Percentiles rank a stretch among this genome's conserved stretches.
Conservation (phyloP, 768 basidiomycete genomes). For the Flagelloscypha sp. region DNA sequence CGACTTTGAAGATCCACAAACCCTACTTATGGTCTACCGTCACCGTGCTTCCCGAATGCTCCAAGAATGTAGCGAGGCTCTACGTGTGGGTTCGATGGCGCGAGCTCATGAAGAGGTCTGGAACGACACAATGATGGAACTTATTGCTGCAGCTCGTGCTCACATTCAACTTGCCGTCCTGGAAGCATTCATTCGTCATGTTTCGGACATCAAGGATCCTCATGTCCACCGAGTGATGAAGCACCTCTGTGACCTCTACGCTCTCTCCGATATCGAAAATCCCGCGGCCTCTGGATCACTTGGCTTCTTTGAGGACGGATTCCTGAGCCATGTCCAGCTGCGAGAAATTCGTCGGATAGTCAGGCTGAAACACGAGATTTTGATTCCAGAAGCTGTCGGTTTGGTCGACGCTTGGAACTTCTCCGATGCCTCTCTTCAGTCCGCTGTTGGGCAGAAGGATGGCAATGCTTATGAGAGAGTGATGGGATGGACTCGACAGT, state of each 20-base stretch:
- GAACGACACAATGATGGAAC: constrained; percentile 19
- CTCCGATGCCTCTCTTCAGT: constrained; percentile 16
- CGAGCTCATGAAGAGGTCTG: constrained; percentile 12
- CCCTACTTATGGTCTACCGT: constrained; percentile 13
- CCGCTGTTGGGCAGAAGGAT: constrained; percentile 17
- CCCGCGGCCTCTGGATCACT: constrained; percentile 13
- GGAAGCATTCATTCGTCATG: constrained; percentile 12
- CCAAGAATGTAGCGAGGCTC: constrained; percentile 9
- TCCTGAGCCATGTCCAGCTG: constrained; percentile 11
- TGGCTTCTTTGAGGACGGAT: constrained; percentile 18
- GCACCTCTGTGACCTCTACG: constrained; percentile 16
- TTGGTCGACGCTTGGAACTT: constrained; percentile 20
- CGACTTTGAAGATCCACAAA: constrained; percentile 11
- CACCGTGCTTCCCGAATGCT: constrained; percentile 16
- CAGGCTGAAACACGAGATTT: constrained; percentile 5
- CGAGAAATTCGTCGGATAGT: constrained; percentile 9
- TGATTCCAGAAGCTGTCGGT: constrained; percentile 17
- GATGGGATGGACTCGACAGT: constrained; percentile 18
- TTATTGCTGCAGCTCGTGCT: constrained; percentile 18
- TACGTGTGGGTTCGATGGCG: constrained; percentile 7
- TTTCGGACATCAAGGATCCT: constrained; percentile 5
- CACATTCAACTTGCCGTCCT: constrained; percentile 17
- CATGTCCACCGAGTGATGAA: constrained; percentile 9
- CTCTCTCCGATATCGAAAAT: constrained; percentile 17
- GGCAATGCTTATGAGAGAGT: constrained; percentile 18